Evolutionary conservation across 148 eudicot genomes (phyloP), one percentile per base, ranked within the genome.

Genomic region (Gaultheria prostrata): DNA sequence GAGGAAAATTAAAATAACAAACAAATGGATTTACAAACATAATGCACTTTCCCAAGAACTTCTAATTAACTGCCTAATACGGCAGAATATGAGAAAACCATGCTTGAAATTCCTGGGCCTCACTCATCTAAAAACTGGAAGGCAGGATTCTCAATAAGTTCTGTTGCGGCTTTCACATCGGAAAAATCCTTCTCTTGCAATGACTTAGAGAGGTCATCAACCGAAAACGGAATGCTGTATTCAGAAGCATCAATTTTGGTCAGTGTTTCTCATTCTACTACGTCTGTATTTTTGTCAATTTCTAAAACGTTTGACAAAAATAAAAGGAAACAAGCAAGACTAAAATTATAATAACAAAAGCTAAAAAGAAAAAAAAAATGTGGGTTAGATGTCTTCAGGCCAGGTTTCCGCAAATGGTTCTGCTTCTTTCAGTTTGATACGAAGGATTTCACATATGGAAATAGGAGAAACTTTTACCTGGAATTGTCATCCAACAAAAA

Each of bases 211-310:
- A 97, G 89, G 67, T 97, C 98, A 76, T 97, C 99, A 33, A 94
- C 90, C 6, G 99, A 97, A 91, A 97, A 97, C 0, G 98, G 99
- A 72, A 97, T 97, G 92, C 99, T 97, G 94, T 87, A 84, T 84
- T 1, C 63, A 84, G 28, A 73, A 45, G 28, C 59, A 69, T 51
- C 10, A 26, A 57, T 28, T 21, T 28, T 21, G 56, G 63, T 75
- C 53, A 48, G 18, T 49, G 24, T 82, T 78, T 46, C 8, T 17
- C 3, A 35, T 45, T 33, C 20, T 46, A 43, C 21, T 24, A 12
- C 13, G 2, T 26, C 43, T 15, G 13, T 33, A 0, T 30, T 8
- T 17, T 56, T 78, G 13, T 17, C 21, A 14, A 49, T 77, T 18
- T 14, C 7, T 18, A 13, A 77, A 77, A 6, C 4, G 35, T 12